A percentile compares a stretch with the other conserved stretches of the same genome.
phyloP scores from a whole-genome alignment of 345 rosid species.

The Populus tremula region DNA sequence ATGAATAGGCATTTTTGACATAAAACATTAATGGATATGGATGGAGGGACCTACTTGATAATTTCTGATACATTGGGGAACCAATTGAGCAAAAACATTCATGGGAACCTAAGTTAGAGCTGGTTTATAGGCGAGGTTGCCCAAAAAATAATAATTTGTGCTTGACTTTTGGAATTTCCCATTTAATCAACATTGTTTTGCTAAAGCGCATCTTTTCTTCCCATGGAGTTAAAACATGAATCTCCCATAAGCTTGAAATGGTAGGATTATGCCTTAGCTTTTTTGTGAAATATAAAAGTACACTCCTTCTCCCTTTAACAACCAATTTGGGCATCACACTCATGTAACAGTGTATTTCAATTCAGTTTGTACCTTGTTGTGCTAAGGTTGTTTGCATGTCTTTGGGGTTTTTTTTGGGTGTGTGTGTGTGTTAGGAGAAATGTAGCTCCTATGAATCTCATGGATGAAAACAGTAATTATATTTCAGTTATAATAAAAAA shows the following conservation, averaged over 20 bases:
- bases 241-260: neutral
- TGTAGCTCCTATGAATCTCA: neutral
- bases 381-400: neutral
- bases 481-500: neutral
- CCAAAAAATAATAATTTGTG: too few species aligned
- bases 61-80: too few species aligned
- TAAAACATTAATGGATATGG: too few species aligned
- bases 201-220: neutral
- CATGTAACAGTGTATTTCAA: neutral
- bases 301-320: neutral
- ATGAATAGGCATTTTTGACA: too few species aligned
- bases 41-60: too few species aligned
- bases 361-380: neutral
- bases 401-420: neutral
- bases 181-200: too few species aligned
- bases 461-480: too few species aligned
- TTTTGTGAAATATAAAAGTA: neutral
- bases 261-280: neutral
- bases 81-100: too few species aligned
- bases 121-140: too few species aligned
- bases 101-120: too few species aligned
- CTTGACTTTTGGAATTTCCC: too few species aligned
- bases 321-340: neutral
- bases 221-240: neutral
- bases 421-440: neutral